These are phyloP conservation scores for Talaromyces sp. DNA, from an alignment of 2,329 filamentous ascomycete species.

Conservation along the genomic window DNA sequence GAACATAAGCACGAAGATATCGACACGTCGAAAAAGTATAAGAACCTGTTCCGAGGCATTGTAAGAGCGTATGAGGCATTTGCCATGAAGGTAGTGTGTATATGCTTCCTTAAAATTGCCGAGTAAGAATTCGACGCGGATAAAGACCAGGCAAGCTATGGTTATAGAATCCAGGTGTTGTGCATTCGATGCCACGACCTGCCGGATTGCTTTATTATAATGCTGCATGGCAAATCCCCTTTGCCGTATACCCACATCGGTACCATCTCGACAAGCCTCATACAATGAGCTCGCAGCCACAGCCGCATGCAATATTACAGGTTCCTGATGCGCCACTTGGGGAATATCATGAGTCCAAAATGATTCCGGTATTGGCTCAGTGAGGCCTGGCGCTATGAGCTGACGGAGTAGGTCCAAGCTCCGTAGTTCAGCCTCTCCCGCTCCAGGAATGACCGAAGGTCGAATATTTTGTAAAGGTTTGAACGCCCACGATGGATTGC, in stretches of 20 bases:
- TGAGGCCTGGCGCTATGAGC: not conserved
- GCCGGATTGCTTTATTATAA: not conserved
- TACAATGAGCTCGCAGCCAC: not conserved
- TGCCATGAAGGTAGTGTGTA: not conserved
- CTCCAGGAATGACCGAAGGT: not conserved
- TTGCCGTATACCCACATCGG: not conserved
- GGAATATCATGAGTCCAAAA: not conserved
- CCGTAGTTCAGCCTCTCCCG: not conserved
- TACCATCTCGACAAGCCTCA: not conserved
- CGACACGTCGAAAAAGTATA: not conserved
- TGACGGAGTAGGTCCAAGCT: not conserved
- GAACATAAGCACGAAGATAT: not conserved
- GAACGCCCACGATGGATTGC: not conserved
- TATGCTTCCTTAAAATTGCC: not conserved
- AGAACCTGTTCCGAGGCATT: not conserved
- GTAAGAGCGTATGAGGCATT: not conserved
- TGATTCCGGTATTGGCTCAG: not conserved
- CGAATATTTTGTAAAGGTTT: not conserved
- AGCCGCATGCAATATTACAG: not conserved
- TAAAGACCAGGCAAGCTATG: not conserved
- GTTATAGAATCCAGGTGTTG: not conserved
- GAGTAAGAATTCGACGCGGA: not conserved
- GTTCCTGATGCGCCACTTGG: not conserved
- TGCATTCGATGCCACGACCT: not conserved
- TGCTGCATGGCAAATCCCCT: not conserved